Evolutionary conservation across 176 grass and related monocot genomes (phyloP), one percentile per base, ranked within the genome.

Genomic region (Zea luxurians): DNA sequence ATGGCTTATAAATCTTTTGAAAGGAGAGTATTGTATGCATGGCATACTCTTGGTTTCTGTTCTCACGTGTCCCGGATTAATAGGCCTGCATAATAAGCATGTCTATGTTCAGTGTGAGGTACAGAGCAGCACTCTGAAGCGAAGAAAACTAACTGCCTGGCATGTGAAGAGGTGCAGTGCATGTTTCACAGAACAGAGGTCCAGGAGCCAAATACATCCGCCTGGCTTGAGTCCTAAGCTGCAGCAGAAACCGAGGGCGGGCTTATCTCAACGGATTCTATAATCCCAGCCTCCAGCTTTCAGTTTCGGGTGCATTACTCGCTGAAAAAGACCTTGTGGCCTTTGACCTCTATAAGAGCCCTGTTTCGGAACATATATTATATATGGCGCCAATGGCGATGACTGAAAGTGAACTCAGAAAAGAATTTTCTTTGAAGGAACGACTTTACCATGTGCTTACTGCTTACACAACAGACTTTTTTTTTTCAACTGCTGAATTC

Each of bases 281-380:
- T 61, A 77, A 57, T 70, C 35, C 64, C 37, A 46, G 10, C 66
- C 46, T 55, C 46, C 57, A 55, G 9, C 11, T 46, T 71, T 37
- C 47, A 54, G 75, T 64, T 55, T 84, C 37, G 46, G 67, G 71
- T 81, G 75, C 83, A 78, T 66, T 63, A 71, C 36, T 63, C 40
- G 78, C 18, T 61, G 55, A 63, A 70, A 66, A 80, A 58, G 48
- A 17, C 52, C 42, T 27, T 47, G 18, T 34, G 49, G 48, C 68
- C 40, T 66, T 74, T 86, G 68, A 85, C 68, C 77, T 67, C 45
- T 62, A 17, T 27, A 27, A 27, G 27, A 27, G 27, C 27, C 27
- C 27, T 27, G 27, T 27, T 27, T 27, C 27, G 27, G 27, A 27
- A 27, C 27, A 27, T 27, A 27, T 27, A 27, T 27, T 27, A 68